These are phyloP conservation scores for Rhynchosporium agropyri DNA, from an alignment of 2,329 filamentous ascomycete species.

Conservation along the genomic window DNA sequence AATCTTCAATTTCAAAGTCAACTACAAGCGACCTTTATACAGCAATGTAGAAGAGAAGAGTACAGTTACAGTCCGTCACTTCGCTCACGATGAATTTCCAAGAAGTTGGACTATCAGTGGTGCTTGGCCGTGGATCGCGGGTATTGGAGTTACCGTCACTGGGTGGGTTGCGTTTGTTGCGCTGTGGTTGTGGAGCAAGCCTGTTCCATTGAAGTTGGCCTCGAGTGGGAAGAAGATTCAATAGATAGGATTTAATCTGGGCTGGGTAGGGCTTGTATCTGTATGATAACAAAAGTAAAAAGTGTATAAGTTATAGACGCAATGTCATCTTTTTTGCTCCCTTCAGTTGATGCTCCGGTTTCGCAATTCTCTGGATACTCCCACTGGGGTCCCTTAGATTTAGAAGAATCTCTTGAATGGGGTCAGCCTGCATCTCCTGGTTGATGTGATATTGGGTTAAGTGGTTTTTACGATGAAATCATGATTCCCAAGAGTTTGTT, in stretches of 20 bases:
- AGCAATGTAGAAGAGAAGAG: conserved; percentile 90
- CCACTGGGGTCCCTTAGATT: too few relatives aligned
- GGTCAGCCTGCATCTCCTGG: too few relatives aligned
- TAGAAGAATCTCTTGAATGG: too few relatives aligned
- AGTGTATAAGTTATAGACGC: conserved; percentile 28
- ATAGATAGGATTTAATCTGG: conserved; percentile 33
- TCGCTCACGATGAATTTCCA: conserved; percentile 96
- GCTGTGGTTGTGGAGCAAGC: conserved; percentile 82
- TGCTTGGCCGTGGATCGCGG: conserved; percentile 92
- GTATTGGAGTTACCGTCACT: conserved; percentile 78
- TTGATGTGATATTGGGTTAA: too few relatives aligned
- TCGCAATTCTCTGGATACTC: too few relatives aligned
- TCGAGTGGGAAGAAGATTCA: conserved; percentile 47
- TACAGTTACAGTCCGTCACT: conserved; percentile 92
- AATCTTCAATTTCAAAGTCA: conserved; percentile 97
- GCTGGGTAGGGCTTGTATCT: conserved; percentile 21
- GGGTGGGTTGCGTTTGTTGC: conserved; percentile 86
- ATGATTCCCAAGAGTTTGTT: too few relatives aligned
- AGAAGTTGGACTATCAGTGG: conserved; percentile 87
- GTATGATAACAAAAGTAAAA: conserved; percentile 39
- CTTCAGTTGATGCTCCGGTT: too few relatives aligned
- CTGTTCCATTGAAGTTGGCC: conserved; percentile 44
- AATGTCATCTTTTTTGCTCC: conserved; percentile 11
- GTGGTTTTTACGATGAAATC: too few relatives aligned
- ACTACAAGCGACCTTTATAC: conserved; percentile 94